Evolutionary conservation across 2,329 filamentous ascomycete genomes (phyloP).

Genomic region (Colletotrichum costaricense): DNA sequence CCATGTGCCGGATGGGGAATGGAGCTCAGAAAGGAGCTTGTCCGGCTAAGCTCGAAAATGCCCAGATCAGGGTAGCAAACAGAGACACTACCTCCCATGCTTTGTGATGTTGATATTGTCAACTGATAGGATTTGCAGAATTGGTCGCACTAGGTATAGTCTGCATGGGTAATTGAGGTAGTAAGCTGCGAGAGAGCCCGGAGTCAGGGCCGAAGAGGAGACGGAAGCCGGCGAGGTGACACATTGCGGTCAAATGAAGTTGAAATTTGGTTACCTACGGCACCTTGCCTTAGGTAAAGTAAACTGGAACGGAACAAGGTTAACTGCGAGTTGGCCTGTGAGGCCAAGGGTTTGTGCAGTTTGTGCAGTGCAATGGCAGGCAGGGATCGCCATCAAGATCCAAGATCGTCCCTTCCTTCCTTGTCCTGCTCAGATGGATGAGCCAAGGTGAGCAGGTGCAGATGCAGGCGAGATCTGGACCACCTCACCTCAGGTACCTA

Average conservation of each 20-base stretch:
- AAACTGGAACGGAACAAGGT: background rate
- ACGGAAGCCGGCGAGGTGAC: background rate
- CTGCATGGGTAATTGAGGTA: background rate
- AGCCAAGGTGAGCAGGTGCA: background rate
- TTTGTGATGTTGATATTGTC: background rate
- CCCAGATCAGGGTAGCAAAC: too few species aligned
- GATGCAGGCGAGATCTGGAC: background rate
- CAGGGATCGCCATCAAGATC: constrained; percentile 1
- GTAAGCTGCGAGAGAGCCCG: background rate
- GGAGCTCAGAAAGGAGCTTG: background rate
- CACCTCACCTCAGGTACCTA: too few species aligned
- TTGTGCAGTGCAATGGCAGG: background rate
- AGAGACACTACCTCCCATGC: too few species aligned
- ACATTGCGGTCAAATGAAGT: background rate
- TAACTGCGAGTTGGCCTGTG: background rate
- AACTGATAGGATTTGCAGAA: background rate
- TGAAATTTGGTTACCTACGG: background rate
- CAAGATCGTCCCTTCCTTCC: background rate
- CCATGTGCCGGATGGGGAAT: background rate
- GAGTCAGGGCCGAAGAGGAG: background rate
- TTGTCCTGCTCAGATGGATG: background rate
- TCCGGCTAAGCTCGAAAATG: background rate
- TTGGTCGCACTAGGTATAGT: background rate
- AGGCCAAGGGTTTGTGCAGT: background rate
- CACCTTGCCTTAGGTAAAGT: background rate